Conservation (phyloP, 2,329 filamentous ascomycete genomes). For the Alternaria gaisen region DNA sequence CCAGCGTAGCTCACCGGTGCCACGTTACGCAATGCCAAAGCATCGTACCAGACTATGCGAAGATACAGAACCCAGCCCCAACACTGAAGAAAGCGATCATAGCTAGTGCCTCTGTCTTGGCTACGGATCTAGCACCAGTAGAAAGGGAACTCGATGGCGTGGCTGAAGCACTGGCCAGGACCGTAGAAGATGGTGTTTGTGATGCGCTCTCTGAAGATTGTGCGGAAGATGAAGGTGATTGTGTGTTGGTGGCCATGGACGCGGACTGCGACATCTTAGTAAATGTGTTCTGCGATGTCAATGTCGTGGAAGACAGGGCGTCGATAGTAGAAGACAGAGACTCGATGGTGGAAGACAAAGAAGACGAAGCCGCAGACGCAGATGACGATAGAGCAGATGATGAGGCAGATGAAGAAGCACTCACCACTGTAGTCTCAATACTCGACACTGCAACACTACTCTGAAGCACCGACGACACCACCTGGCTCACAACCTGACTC, state of each 20-base stretch:
- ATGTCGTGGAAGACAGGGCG: background rate
- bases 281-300: constrained; percentile 3
- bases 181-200: background rate
- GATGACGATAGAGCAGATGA: background rate
- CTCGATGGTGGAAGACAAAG: background rate
- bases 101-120: constrained; percentile 4
- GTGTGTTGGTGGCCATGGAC: constrained; percentile 1
- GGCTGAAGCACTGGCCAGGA: background rate
- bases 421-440: background rate
- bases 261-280: constrained; percentile 18
- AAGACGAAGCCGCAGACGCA: background rate
- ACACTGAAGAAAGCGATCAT: constrained; percentile 6
- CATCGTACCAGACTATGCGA: background rate
- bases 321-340: background rate
- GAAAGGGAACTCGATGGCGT: constrained; percentile 6
- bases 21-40: background rate
- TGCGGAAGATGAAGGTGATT: background rate
- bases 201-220: background rate
- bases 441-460: background rate
- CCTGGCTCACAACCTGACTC: background rate
- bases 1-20: background rate
- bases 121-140: background rate
- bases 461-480: background rate
- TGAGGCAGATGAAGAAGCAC: background rate
- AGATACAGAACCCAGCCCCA: constrained; percentile 12